Evolutionary conservation across 345 rosid genomes (phyloP).

Genomic region (Rubroshorea leprosula): DNA sequence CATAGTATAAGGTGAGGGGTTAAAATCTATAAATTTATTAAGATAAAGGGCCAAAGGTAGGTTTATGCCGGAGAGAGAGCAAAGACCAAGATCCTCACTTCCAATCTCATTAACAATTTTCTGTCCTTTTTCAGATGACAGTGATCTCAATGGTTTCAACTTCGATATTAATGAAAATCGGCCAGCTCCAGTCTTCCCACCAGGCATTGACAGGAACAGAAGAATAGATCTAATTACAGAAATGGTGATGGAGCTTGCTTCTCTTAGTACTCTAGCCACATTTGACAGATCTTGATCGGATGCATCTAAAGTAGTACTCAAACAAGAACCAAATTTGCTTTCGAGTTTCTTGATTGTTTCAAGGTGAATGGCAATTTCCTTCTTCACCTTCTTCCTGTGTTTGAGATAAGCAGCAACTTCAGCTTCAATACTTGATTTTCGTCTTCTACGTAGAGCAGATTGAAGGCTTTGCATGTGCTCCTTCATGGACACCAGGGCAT

Average conservation of each 20-base stretch:
- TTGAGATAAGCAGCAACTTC: constrained; percentile 20
- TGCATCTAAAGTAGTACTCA: neutral
- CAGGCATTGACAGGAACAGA: constrained; percentile 21
- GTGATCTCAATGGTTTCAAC: constrained; percentile 19
- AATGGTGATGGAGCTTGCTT: constrained; percentile 17
- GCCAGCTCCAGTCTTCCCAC: constrained; percentile 14
- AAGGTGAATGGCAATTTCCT: constrained; percentile 16
- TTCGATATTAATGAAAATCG: constrained; percentile 34
- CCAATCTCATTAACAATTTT: constrained; percentile 31
- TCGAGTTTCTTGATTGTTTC: constrained; percentile 24
- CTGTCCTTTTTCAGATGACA: constrained; percentile 6
- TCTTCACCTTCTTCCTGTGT: constrained; percentile 23
- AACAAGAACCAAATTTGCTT: neutral
- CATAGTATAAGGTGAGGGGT: no score
- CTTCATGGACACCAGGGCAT: constrained; percentile 26
- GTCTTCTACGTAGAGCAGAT: constrained; percentile 41
- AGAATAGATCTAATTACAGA: constrained; percentile 20
- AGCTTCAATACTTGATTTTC: constrained; percentile 21
- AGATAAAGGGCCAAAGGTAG: no score
- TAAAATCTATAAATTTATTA: no score
- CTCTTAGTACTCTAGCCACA: constrained; percentile 17
- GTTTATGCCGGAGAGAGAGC: no score
- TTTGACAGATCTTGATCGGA: constrained; percentile 10
- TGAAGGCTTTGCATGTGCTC: constrained; percentile 41
- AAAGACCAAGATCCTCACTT: constrained; percentile 29